phyloP scores from a whole-genome alignment of 805 yeast species.

The Lipomyces oligophaga region DNA sequence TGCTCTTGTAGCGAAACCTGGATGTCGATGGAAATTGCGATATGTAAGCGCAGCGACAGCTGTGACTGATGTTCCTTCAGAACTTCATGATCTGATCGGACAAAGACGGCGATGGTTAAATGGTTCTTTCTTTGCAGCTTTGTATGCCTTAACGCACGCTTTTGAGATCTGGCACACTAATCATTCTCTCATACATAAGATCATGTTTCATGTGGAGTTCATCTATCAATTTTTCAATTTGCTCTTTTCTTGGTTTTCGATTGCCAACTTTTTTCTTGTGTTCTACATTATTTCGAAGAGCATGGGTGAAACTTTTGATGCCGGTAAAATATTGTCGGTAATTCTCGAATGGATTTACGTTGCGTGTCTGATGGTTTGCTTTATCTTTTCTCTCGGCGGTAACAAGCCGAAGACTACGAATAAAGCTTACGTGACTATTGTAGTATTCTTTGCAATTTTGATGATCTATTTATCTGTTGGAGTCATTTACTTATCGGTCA shows the following conservation, averaged over 20 bases:
- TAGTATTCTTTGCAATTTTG: constrained; percentile 69
- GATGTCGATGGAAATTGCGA: constrained; percentile 69
- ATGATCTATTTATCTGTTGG: constrained; percentile 76
- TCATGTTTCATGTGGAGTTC: constrained; percentile 81
- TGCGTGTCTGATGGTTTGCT: constrained; percentile 72
- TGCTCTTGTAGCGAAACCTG: constrained; percentile 83
- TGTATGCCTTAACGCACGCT: constrained; percentile 82
- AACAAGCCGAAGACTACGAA: constrained; percentile 86
- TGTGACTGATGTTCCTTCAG: constrained; percentile 91
- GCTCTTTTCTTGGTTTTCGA: constrained; percentile 85
- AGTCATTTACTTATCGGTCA: constrained; percentile 74
- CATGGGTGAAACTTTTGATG: constrained; percentile 56
- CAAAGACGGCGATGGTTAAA: constrained; percentile 98
- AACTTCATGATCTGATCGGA: constrained; percentile 64
- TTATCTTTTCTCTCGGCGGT: constrained; percentile 92
- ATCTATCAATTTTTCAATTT: constrained; percentile 77
- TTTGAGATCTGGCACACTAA: constrained; percentile 83
- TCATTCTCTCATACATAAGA: constrained; percentile 75
- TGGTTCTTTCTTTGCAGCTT: constrained; percentile 96
- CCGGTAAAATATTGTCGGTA: constrained; percentile 62
- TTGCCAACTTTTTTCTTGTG: constrained; percentile 87
- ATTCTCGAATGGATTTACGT: constrained; percentile 77
- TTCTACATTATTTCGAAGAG: constrained; percentile 92
- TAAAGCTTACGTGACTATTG: constrained; percentile 66
- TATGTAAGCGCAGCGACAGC: constrained; percentile 88